Evolutionary conservation across 352 stramenopile genomes (phyloP), one percentile per base, ranked within the genome.

Genomic region (Phytophthora hybrid): DNA sequence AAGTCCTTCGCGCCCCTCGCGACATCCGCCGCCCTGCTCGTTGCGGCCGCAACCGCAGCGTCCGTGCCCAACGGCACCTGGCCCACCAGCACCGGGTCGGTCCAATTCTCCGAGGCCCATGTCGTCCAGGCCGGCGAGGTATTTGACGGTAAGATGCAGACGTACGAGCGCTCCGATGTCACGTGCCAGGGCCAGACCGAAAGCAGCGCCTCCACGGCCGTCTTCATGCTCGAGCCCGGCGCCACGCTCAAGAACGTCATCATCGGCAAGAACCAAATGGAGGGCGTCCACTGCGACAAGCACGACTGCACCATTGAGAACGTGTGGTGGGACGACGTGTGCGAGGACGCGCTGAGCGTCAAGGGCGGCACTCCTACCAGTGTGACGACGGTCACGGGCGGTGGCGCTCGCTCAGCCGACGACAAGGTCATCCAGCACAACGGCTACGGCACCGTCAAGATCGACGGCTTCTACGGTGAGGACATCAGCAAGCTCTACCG

Each of bases 351-450:
- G 23, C 23, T 26, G 23, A 26, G 23, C 23, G 23, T 26, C 23
- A 26, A 26, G 23, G 23, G 23, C 23, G 23, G 23, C 23, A 26
- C 23, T n/a, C n/a, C n/a, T n/a, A n/a, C n/a, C n/a, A n/a, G n/a
- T 29, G 67, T 84, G 14, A 61, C 74, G 11, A 80, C 69, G 11
- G 59, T 65, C 44, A 65, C 16, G 2, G 37, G 37, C 11, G 34
- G 74, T 11, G 80, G 80, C 34, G 79, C 79, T 1, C 76, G 75
- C 16, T 70, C 71, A 2, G 80, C 77, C 31, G 65, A 79, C 26
- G 80, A 87, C 75, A 87, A 87, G 66, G 61, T 84, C 23, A 67
- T 84, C 29, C 80, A 84, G 58, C 77, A 73, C 66, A 73, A 73
- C 51, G 66, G 66, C 19, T 52, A 31, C 47, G 66, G 58, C 4